Base-by-base conservation (phyloP, 371 early-diverging fungal species). In the Phascolomyces articulosus region DNA sequence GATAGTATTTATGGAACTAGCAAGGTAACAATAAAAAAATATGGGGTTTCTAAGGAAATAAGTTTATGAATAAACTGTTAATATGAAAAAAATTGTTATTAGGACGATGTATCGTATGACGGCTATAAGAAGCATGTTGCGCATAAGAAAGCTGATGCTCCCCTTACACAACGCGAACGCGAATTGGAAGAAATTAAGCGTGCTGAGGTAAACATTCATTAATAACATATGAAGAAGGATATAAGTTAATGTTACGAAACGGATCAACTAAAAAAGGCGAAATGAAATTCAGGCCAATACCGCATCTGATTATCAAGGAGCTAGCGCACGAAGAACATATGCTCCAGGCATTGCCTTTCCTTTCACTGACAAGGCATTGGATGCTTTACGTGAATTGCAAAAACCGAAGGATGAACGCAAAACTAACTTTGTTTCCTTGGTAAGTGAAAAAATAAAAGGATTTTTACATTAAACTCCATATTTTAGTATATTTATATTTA, bases 1-100 rank as follows among this genome's bases (percentile, higher is more conserved):
- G 93, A 95, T 65, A 83, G 79, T n/a, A 73, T 96, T 62, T 92
- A 92, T 74, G 95, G 91, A 26, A 91, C 93, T 26, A 72, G 74
- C 49, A 74, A 74, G 77, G 87, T 85, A 79, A 54, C 62, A 49
- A 48, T 18, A 18, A 4, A 9, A 34, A 20, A 0, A 21, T 44
- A 3, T 44, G n/a, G 6, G 38, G 6, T 38, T 38, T 38, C 13
- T 9, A 38, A 38, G 38, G 47, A 47, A 47, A n/a, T n/a, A 18
- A 11, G 47, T n/a, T n/a, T 47, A 47, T 11, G n/a, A 47, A 47
- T 47, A n/a, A n/a, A n/a, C n/a, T n/a, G n/a, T n/a, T n/a, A n/a
- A n/a, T n/a, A n/a, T n/a, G n/a, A n/a, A n/a, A n/a, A n/a, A n/a
- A n/a, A n/a, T n/a, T n/a, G n/a, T n/a, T n/a, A n/a, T 2, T 64